Conservation (phyloP, 257 asterid genomes). For the Coffea eugenioides region DNA sequence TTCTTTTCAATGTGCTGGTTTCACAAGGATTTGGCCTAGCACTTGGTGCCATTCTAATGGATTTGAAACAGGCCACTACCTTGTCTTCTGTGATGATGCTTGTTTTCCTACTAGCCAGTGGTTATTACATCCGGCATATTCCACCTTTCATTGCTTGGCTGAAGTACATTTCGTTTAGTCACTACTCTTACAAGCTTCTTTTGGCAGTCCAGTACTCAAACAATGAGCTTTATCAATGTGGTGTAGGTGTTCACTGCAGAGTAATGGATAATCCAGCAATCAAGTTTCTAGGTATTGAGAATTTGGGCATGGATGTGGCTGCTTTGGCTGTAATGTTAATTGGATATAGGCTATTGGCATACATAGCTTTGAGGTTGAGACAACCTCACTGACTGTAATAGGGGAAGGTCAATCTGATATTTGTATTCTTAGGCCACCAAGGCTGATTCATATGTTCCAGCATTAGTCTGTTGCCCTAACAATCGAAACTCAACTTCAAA, state of each 20-base stretch:
- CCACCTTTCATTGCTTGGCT: constrained; percentile 65
- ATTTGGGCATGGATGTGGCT: constrained; percentile 51
- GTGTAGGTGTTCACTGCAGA: constrained; percentile 41
- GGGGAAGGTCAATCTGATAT: not conserved
- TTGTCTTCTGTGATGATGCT: constrained; percentile 71
- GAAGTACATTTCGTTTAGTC: constrained; percentile 70
- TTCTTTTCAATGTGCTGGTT: constrained; percentile 69
- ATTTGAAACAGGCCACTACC: constrained; percentile 64
- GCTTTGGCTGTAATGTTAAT: constrained; percentile 70
- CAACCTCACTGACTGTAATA: constrained; percentile 37
- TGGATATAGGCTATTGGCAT: constrained; percentile 73
- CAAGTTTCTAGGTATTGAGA: constrained; percentile 52
- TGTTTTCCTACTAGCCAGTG: constrained; percentile 66
- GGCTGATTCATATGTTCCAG: not conserved
- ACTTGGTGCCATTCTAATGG: constrained; percentile 81
- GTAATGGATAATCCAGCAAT: constrained; percentile 63
- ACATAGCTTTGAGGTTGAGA: constrained; percentile 65
- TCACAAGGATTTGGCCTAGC: constrained; percentile 88
- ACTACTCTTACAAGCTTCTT: constrained; percentile 65
- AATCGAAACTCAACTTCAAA: not conserved
- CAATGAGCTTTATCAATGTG: constrained; percentile 59
- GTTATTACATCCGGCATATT: constrained; percentile 78
- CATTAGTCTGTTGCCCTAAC: constrained; percentile 3
- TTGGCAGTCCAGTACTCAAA: constrained; percentile 64
- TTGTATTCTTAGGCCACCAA: constrained; percentile 10